These are phyloP conservation scores for Venturia oleaginea DNA, from an alignment of 2,329 filamentous ascomycete species.

Conservation along the genomic window DNA sequence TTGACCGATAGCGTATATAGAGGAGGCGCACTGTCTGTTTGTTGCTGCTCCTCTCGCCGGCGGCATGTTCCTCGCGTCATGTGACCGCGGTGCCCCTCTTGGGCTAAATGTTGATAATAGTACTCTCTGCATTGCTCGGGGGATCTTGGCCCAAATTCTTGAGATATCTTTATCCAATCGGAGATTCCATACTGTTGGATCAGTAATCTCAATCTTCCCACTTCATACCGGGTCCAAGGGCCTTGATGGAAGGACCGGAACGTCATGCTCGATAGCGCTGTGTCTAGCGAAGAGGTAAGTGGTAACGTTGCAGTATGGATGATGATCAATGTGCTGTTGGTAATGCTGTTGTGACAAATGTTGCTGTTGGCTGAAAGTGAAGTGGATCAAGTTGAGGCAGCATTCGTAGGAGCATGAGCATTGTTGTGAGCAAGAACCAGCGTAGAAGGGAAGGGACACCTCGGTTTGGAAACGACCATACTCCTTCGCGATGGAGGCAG, in stretches of 20 bases:
- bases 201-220: background rate
- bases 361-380: background rate
- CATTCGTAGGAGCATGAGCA: background rate
- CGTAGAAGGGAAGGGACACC: background rate
- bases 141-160: too few relatives aligned
- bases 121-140: too few relatives aligned
- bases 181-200: background rate
- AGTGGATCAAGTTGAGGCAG: background rate
- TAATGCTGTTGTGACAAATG: background rate
- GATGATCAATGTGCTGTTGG: background rate
- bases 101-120: too few relatives aligned
- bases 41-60: too few relatives aligned
- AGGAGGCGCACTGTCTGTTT: too few relatives aligned
- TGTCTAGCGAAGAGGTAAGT: background rate
- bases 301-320: background rate
- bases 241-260: background rate
- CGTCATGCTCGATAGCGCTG: background rate
- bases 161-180: conserved; percentile 87
- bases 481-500: background rate
- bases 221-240: conserved; percentile 7
- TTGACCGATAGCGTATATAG: background rate
- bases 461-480: background rate
- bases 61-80: too few relatives aligned
- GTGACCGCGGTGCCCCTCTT: too few relatives aligned
- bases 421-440: background rate